These are phyloP conservation scores for Scenedesmus sp. DNA, from an alignment of 163 green algal genomes.

Conservation along the genomic window DNA sequence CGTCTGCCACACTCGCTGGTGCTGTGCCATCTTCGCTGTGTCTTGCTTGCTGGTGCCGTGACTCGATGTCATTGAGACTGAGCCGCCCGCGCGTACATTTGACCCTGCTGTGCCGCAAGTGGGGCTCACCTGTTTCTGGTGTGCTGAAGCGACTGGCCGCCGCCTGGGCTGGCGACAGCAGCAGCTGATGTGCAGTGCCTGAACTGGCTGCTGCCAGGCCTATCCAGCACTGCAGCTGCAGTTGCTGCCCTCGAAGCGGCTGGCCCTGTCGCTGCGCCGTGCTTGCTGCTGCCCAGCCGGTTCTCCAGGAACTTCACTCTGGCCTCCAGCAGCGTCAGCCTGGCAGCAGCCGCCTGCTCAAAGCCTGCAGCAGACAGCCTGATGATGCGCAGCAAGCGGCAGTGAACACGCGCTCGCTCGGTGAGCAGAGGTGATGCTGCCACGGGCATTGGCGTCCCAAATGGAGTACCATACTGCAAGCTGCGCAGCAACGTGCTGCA, in stretches of 20 bases:
- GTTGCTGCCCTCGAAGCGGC: not conserved
- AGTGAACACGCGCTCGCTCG: too few relatives aligned
- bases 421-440: too few relatives aligned
- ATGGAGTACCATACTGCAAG: too few relatives aligned
- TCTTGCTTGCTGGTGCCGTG: too few relatives aligned
- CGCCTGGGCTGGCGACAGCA: not conserved
- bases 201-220: not conserved
- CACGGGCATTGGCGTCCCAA: too few relatives aligned
- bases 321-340: slow-evolving; percentile 68
- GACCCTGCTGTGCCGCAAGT: too few relatives aligned
- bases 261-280: slow-evolving; percentile 6
- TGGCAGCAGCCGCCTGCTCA: slow-evolving; percentile 55
- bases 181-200: not conserved
- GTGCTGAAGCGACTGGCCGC: not conserved
- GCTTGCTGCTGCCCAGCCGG: slow-evolving; percentile 51
- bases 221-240: not conserved
- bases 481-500: too few relatives aligned
- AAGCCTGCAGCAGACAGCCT: slow-evolving; percentile 1
- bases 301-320: slow-evolving; percentile 69
- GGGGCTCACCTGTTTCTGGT: not conserved
- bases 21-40: too few relatives aligned
- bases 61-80: too few relatives aligned
- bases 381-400: too few relatives aligned
- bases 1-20: too few relatives aligned
- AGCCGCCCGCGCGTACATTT: too few relatives aligned